Base-by-base conservation (phyloP, 2,329 filamentous ascomycete genomes). In the Ophiostoma montium region DNA sequence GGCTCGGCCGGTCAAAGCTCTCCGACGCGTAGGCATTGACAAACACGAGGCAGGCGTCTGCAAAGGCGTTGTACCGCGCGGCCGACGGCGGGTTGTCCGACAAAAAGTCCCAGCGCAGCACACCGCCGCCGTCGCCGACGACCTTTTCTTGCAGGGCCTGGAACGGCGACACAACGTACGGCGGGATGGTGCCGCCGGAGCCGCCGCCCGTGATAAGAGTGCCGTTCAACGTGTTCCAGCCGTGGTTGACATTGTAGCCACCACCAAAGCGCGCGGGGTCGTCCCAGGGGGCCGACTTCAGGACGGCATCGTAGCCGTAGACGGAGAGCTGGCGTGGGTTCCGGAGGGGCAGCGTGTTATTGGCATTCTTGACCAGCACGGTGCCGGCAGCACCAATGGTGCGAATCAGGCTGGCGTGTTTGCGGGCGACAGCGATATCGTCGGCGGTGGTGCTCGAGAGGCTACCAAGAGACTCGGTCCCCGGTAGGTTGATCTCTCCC, bases 21-120 rank as follows among this genome's bases (percentile, higher is more conserved):
- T 95, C 88, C 0, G 85, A 84, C 1, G 83, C 77, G 60, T 89
- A 86, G 32, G 72, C 76, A 60, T 84, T 82, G 60, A 80, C 71
- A 56, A 80, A 78, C 0, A 79, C 75, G 1, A 80, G 60, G 48
- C 84, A 89, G 15, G 84, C 69, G 57, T 87, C 72, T 3, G 71
- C 66, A 21, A 62, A 68, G 33, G 62, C 59, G 49, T 73, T 69
- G 18, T 35, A 35, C 12, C 21, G 33, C 15, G 6, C 35, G 5
- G 74, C 67, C 4, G 64, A 57, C 3, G 52, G 48, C 0, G 48
- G 72, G 15, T 68, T 58, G 10, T 59, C 59, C 0, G 67, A 69
- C 8, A 58, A 60, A 39, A 76, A 70, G 57, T 81, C 76, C 68
- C 71, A 78, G 52, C 71, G 74, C 0, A 84, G 62, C 53, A 71